These are phyloP conservation scores for Boechera retrofracta DNA, from an alignment of 345 rosid species.

Conservation along the genomic window DNA sequence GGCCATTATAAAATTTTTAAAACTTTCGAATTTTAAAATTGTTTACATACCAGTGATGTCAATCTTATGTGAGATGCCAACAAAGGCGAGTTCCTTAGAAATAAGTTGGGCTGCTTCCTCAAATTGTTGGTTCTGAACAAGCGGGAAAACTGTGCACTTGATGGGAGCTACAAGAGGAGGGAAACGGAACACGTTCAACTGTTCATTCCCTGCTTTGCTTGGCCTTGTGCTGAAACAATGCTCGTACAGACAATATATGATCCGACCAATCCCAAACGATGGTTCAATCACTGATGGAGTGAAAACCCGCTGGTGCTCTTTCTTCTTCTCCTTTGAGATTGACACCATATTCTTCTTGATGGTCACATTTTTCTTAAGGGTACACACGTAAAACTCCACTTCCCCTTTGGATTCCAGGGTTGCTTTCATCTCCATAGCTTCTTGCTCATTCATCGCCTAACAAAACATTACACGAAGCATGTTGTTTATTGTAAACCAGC, in stretches of 20 bases:
- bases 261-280: slow-evolving; percentile 93
- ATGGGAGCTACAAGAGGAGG: slow-evolving; percentile 92
- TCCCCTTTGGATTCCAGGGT: slow-evolving; percentile 81
- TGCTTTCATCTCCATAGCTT: slow-evolving; percentile 88
- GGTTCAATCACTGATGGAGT: slow-evolving; percentile 96
- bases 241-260: slow-evolving; percentile 87
- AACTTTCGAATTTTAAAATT: background rate
- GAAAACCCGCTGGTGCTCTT: slow-evolving; percentile 87
- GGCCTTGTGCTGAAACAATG: slow-evolving; percentile 89
- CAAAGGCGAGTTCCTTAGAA: slow-evolving; percentile 69
- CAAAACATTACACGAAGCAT: slow-evolving; percentile 6
- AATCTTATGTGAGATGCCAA: slow-evolving; percentile 86
- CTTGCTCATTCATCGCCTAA: slow-evolving; percentile 88
- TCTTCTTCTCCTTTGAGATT: slow-evolving; percentile 91
- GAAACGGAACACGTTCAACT: slow-evolving; percentile 80
- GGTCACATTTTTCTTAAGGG: slow-evolving; percentile 63
- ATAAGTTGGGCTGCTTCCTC: slow-evolving; percentile 79
- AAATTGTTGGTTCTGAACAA: slow-evolving; percentile 80
- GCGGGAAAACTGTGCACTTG: slow-evolving; percentile 95
- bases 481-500: background rate
- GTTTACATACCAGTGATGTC: slow-evolving; percentile 76
- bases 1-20: background rate
- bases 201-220: slow-evolving; percentile 92
- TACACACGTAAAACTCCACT: slow-evolving; percentile 77
- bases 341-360: slow-evolving; percentile 82